Conservation (phyloP, 495 filamentous ascomycete genomes). For the Xylaria venustula region DNA sequence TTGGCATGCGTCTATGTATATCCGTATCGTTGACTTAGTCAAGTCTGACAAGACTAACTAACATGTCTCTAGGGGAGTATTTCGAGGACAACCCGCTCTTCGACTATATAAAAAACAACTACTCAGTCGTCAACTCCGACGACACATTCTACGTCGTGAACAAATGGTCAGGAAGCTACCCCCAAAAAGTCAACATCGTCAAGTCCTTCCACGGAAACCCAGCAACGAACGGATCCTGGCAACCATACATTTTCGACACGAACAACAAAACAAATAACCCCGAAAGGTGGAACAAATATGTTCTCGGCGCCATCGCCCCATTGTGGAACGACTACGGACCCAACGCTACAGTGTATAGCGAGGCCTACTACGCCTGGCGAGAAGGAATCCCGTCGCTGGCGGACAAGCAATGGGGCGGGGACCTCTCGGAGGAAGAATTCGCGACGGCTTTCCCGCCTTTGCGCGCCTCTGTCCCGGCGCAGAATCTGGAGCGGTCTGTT, state of each 20-base stretch:
- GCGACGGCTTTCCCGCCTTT: constrained; percentile 34
- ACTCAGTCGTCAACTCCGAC: constrained; percentile 53
- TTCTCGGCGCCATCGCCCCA: constrained; percentile 45
- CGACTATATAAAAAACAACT: constrained; percentile 51
- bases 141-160: constrained; percentile 49
- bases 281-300: constrained; percentile 31
- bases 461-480: constrained; percentile 38
- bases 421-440: constrained; percentile 41
- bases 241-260: constrained; percentile 48
- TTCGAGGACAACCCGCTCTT: constrained; percentile 47
- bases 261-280: constrained; percentile 46
- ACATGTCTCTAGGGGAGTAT: constrained; percentile 39
- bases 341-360: constrained; percentile 44
- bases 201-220: constrained; percentile 47
- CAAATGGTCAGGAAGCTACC: constrained; percentile 48
- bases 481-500: constrained; percentile 48
- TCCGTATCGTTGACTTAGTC: neutral
- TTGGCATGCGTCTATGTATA: neutral
- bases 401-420: constrained; percentile 57
- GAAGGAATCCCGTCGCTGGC: constrained; percentile 48
- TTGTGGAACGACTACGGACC: constrained; percentile 55
- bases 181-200: constrained; percentile 39
- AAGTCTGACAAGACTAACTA: neutral
- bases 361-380: constrained; percentile 50
- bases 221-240: constrained; percentile 34